Evolutionary conservation across 139 green algal species (phyloP), one percentile per base, ranked within the genome.

Genomic region (Chlorella sp.): DNA sequence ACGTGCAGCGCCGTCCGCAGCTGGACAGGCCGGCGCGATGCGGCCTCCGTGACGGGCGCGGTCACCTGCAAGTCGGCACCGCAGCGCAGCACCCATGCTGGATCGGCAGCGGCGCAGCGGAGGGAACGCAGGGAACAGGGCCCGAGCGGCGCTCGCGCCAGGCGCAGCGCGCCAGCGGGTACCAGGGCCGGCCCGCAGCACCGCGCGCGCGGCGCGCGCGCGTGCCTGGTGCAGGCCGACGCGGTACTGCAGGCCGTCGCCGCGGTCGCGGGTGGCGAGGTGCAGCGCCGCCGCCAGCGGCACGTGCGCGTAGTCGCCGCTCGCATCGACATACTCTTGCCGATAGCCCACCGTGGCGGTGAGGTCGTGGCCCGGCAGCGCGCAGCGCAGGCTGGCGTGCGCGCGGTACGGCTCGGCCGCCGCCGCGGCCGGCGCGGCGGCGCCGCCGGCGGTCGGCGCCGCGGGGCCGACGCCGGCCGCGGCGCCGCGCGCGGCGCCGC

Each of bases 191-290:
- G n/a, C n/a, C n/a, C n/a, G n/a, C n/a, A n/a, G n/a, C n/a, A n/a
- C n/a, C n/a, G n/a, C n/a, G n/a, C n/a, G n/a, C n/a, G n/a, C n/a
- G n/a, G n/a, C n/a, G n/a, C n/a, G n/a, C n/a, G n/a, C n/a, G n/a
- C n/a, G n/a, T n/a, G n/a, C n/a, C 58, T 90, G 82, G 73, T 90
- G 85, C 56, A 90, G 25, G 33, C 86, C 86, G 23, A 77, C 74
- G 25, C 86, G 76, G 65, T 90, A 90, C 65, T 90, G 86, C 53
- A 90, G 75, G 25, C 86, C 86, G 66, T 90, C 86, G 19, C 46
- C n/a, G 35, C 86, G 67, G 74, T 84, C 71, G 19, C 81, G 74
- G 40, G 55, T 75, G 29, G 72, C 46, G 9, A 90, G 38, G 75
- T 90, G 84, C 41, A 90, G 55, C 7, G 74, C 77, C 17, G 76